These are phyloP conservation scores for Penicillium alfredii DNA, from an alignment of 495 filamentous ascomycete genomes.

Conservation along the genomic window DNA sequence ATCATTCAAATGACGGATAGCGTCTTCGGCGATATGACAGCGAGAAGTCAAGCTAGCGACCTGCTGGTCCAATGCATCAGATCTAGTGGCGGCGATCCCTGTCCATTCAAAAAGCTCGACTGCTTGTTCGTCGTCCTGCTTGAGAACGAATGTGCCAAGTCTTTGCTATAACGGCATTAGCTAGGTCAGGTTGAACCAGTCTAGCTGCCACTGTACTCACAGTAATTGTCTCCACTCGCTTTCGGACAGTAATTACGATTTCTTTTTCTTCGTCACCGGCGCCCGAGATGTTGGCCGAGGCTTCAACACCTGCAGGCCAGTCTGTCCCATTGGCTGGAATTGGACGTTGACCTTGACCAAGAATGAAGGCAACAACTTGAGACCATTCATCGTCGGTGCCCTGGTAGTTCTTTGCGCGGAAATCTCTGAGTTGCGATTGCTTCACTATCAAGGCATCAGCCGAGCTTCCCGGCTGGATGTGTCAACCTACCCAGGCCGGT, in stretches of 20 bases:
- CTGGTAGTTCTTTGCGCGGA: constrained; percentile 49
- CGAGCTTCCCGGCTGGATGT: constrained; percentile 2
- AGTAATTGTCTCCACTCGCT: constrained; percentile 51
- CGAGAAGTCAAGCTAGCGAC: constrained; percentile 43
- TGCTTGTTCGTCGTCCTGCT: constrained; percentile 55
- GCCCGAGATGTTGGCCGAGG: constrained; percentile 27
- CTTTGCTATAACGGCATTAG: constrained; percentile 48
- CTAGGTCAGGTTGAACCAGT: background rate
- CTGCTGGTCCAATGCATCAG: constrained; percentile 38
- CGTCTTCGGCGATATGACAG: constrained; percentile 38
- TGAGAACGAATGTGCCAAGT: constrained; percentile 59
- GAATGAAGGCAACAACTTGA: constrained; percentile 35
- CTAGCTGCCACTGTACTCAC: constrained; percentile 23
- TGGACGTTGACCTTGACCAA: constrained; percentile 27
- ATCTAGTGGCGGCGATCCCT: constrained; percentile 42
- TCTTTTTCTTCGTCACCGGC: constrained; percentile 28
- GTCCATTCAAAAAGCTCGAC: constrained; percentile 73
- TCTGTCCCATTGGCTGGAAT: constrained; percentile 7
- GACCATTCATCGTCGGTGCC: constrained; percentile 54
- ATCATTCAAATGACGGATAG: constrained; percentile 45
- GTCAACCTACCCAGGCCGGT: constrained; percentile 43
- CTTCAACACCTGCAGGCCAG: constrained; percentile 26
- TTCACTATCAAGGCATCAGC: constrained; percentile 39
- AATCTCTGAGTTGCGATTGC: constrained; percentile 33
- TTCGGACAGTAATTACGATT: constrained; percentile 49